Conservation (phyloP, 192 early-diverging fungal genomes). For the Backusella mclennaniae region DNA sequence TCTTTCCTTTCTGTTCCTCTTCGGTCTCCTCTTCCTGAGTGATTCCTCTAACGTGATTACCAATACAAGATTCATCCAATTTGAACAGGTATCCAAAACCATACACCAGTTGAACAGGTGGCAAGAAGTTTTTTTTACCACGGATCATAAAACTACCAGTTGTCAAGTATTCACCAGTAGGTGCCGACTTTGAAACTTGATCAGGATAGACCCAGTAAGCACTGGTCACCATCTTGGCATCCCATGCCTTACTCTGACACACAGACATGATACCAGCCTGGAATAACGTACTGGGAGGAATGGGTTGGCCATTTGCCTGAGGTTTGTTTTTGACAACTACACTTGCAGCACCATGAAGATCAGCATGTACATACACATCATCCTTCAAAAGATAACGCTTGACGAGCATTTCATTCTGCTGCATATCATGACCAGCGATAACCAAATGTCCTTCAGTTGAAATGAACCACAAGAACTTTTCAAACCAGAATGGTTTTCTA, state of each 20-base stretch:
- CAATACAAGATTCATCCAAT: conserved; percentile 79
- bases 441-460: conserved; percentile 91
- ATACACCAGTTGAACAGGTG: conserved; percentile 90
- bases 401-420: conserved; percentile 92
- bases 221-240: conserved; percentile 90
- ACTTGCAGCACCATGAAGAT: conserved; percentile 88
- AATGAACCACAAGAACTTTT: conserved; percentile 97
- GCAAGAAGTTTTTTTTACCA: conserved; percentile 93
- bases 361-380: conserved; percentile 92
- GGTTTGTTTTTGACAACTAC: conserved; percentile 85
- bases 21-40: conserved; percentile 23
- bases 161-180: conserved; percentile 88
- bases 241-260: conserved; percentile 94
- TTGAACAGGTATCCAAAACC: conserved; percentile 95
- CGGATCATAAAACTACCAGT: conserved; percentile 93
- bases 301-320: conserved; percentile 45
- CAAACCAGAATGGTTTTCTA: conserved; percentile 97
- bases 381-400: conserved; percentile 61
- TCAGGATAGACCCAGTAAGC: conserved; percentile 93
- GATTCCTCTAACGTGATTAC: conserved; percentile 75
- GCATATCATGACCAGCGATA: conserved; percentile 88
- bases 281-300: conserved; percentile 88
- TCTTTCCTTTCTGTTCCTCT: background rate
- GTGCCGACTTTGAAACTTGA: conserved; percentile 87
- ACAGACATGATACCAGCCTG: conserved; percentile 97